Percentiles rank a stretch among this genome's conserved stretches.
phyloP scores from a whole-genome alignment of 495 filamentous ascomycete genomes.

The Polyplosphaeria fusca region DNA sequence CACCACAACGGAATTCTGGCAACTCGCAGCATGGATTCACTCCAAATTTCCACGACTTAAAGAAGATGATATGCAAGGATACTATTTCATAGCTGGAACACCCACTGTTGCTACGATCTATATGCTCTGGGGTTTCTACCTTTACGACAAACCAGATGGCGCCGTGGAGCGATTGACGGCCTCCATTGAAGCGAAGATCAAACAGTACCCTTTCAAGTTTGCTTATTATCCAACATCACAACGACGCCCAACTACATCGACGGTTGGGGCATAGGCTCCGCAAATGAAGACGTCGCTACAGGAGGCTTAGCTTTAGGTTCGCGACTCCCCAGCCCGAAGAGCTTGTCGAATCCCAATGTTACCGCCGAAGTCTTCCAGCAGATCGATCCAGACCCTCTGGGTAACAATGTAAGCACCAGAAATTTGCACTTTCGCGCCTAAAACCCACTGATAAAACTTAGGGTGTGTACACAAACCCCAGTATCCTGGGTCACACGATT shows the following conservation, averaged over 20 bases:
- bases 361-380: slow-evolving; percentile 13
- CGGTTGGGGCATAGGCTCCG: not conserved
- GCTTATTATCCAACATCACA: slow-evolving; percentile 4
- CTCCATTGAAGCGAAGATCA: slow-evolving; percentile 11
- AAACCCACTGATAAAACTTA: not conserved
- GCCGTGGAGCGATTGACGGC: slow-evolving; percentile 16
- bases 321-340: slow-evolving; percentile 13
- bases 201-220: not conserved
- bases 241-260: slow-evolving; percentile 12
- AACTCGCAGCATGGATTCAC: slow-evolving; percentile 24
- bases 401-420: slow-evolving; percentile 17
- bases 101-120: slow-evolving; percentile 10
- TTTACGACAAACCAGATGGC: slow-evolving; percentile 27
- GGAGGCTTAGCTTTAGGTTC: slow-evolving; percentile 19
- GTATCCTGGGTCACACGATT: slow-evolving; percentile 26
- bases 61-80: slow-evolving; percentile 30
- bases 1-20: slow-evolving; percentile 20
- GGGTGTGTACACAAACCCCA: slow-evolving; percentile 9
- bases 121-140: slow-evolving; percentile 14
- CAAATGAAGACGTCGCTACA: slow-evolving; percentile 23
- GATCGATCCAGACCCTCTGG: slow-evolving; percentile 5
- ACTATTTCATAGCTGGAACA: slow-evolving; percentile 27
- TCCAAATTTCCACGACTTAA: slow-evolving; percentile 20
- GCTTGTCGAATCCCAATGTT: slow-evolving; percentile 13
- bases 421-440: not conserved